A percentile compares a stretch with the other conserved stretches of the same genome.
Evolutionary conservation across 148 eudicot species (phyloP).

Genomic region (Amaranthus hypochondriacus): DNA sequence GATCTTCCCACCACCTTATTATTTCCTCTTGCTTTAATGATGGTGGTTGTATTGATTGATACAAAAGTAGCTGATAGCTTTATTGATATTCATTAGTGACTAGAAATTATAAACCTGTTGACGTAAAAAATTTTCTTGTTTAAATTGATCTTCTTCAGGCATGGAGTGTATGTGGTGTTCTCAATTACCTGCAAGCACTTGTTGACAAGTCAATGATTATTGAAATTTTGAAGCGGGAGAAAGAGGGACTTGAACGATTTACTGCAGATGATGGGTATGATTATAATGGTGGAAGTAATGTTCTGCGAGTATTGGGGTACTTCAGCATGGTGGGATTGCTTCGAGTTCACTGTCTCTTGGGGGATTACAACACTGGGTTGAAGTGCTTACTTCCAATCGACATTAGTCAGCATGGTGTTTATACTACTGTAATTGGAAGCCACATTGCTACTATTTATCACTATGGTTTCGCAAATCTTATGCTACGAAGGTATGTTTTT

Average conservation of each 20-base stretch:
- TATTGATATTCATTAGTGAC: not conserved
- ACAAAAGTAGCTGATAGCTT: not conserved
- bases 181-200: slow-evolving; percentile 93
- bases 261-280: slow-evolving; percentile 96
- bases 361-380: slow-evolving; percentile 94
- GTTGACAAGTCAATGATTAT: slow-evolving; percentile 84
- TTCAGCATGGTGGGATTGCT: slow-evolving; percentile 98
- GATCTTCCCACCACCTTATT: no score
- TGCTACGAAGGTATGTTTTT: slow-evolving; percentile 71
- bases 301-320: slow-evolving; percentile 91
- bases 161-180: slow-evolving; percentile 98
- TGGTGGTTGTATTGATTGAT: not conserved
- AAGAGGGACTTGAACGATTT: slow-evolving; percentile 89
- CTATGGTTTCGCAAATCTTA: slow-evolving; percentile 96
- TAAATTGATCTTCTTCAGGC: slow-evolving; percentile 41
- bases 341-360: slow-evolving; percentile 85
- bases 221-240: slow-evolving; percentile 78
- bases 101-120: not conserved
- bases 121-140: not conserved
- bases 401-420: slow-evolving; percentile 92
- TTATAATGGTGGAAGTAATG: slow-evolving; percentile 93
- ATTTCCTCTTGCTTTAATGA: no score
- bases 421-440: slow-evolving; percentile 91
- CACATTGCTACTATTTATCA: slow-evolving; percentile 93
- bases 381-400: slow-evolving; percentile 91